Evolutionary conservation across 345 rosid genomes (phyloP), one percentile per base, ranked within the genome.

Genomic region (Arabis alpina): DNA sequence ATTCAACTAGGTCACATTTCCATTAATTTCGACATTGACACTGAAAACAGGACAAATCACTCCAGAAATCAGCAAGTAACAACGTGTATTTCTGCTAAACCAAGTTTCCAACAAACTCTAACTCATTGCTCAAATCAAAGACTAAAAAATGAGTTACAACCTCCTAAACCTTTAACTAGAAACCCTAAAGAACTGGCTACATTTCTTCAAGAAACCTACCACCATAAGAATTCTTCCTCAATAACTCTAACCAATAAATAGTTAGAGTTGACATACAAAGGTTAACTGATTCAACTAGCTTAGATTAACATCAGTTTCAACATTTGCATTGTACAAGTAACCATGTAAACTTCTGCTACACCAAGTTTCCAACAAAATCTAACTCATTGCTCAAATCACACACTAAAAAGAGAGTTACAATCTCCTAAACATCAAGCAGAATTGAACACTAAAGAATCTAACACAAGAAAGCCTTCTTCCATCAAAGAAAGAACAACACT

Each of bases 211-310:
- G 23, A 19, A 19, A 19, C 23, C 23, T 27, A 68, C n/a, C 23
- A 64, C 41, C 56, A 36, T 63, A 47, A 37, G 42, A 43, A 52
- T 27, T 6, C 0, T 9, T 24, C 45, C 11, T 61, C 10, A 51
- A 3, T 13, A 19, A n/a, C 25, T 47, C 40, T 0, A 57, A 11
- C 3, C 9, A 56, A 7, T 1, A 27, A 37, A 48, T 14, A 3
- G 24, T 24, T 36, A 16, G 32, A 53, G 25, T 34, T 12, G 10
- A 4, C 30, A 4, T 19, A 67, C 2, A 58, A 13, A 37, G 59
- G 32, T 39, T 61, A 15, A 51, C 30, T 53, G 28, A 40, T 68
- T 13, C 28, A 65, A n/a, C 58, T 10, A 27, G 12, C 42, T 16
- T 30, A 14, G 9, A 40, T 27, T 16, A 16, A 43, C 6, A 0